Conservation (phyloP, 139 green algal species). For the Yamagishiella unicocca region DNA sequence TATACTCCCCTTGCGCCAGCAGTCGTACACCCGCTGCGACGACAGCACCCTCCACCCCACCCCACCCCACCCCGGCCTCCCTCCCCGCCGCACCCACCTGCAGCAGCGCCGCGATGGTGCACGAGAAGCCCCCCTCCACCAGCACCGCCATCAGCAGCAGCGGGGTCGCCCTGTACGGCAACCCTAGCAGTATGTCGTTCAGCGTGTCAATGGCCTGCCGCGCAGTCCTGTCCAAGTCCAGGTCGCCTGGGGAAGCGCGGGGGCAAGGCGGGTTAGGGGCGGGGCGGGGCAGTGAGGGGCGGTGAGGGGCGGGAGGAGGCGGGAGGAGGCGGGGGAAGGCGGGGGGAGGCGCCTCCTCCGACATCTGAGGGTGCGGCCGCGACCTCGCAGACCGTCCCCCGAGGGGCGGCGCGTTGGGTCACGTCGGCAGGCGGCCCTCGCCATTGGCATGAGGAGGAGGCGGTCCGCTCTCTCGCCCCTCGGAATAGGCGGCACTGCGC, state of each 20-base stretch:
- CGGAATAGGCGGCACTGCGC: no score
- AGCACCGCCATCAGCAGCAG: constrained; percentile 27
- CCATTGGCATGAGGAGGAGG: no score
- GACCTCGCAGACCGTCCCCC: no score
- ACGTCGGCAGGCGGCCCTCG: no score
- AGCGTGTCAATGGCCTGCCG: background rate
- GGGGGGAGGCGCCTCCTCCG: no score
- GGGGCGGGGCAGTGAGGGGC: background rate
- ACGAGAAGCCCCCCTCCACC: constrained; percentile 7
- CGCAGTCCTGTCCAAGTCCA: background rate
- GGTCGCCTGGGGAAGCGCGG: background rate
- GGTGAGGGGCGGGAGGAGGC: background rate
- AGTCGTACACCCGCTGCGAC: no score
- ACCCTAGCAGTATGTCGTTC: background rate
- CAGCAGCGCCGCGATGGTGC: constrained; percentile 10
- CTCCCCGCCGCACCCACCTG: constrained; percentile 21
- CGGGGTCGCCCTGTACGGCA: background rate
- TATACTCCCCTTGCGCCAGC: no score
- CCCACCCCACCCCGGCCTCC: background rate
- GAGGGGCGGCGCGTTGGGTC: no score
- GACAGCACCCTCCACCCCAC: no score
- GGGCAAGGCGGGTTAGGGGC: background rate
- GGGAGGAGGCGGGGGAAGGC: no score
- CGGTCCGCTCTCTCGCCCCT: no score
- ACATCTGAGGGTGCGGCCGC: no score